Evolutionary conservation across 2,329 filamentous ascomycete genomes (phyloP), one percentile per base, ranked within the genome.

Genomic region (Sporothrix brasiliensis): DNA sequence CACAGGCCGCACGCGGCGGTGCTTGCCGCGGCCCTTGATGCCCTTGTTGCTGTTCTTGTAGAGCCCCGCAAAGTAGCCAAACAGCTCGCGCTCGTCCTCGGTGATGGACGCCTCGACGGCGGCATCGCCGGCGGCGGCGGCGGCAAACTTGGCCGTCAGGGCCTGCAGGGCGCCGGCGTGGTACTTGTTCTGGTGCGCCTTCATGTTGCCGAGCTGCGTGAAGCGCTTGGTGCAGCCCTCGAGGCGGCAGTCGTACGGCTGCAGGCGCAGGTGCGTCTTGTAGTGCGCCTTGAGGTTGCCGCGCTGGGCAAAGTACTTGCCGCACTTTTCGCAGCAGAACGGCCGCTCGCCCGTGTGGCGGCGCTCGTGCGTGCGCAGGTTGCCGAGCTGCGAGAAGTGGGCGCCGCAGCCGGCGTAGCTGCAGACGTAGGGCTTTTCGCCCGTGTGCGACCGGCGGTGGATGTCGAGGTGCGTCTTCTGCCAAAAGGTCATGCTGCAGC

Each of bases 41-140:
- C 95, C 95, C 80, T 97, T 97, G 86, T 98, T 98, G 81, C 91
- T 94, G 81, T 98, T 96, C 83, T 97, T 97, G 85, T 97, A 97
- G n/a, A 97, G 84, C 0, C 86, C 86, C 4, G 89, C 87, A 77
- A 98, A 95, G 81, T 97, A 97, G 75, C 47, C 87, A 83, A 91
- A 93, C 67, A 97, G 83, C 72, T 93, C 90, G 72, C 87, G 89
- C 76, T 97, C 92, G 24, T 69, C 69, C 16, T 41, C 47, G 3
- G 72, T 71, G 30, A 74, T 73, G 27, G 69, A 24, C 5, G 81
- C 79, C 50, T 89, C 85, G 0, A 86, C 83, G n/a, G 94, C 87
- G 5, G 84, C 81, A 50, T 90, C 87, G n/a, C 83, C 84, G 68
- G 89, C 86, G 49, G 82, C 80, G 70, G 89, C 83, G 50, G 84